Conservation (phyloP, 345 rosid species). For the Turritis glabra region DNA sequence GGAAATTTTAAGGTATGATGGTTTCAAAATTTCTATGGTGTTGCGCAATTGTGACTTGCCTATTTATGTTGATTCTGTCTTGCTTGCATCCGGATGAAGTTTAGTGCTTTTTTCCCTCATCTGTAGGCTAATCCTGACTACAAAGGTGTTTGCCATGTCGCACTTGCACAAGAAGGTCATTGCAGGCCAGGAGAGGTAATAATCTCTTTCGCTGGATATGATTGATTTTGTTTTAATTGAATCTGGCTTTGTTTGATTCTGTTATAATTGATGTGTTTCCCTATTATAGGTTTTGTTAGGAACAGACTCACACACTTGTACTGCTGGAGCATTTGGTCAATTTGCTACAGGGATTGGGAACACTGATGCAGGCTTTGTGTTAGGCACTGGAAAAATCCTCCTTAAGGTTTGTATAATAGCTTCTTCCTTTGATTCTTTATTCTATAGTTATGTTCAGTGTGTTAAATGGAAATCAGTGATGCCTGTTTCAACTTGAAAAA, state of each 20-base stretch:
- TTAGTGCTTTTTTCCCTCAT: not conserved
- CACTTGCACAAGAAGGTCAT: slow-evolving; percentile 99
- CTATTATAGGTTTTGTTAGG: slow-evolving; percentile 78
- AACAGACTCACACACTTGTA: slow-evolving; percentile 97
- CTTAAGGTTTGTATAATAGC: slow-evolving; percentile 65
- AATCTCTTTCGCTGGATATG: not conserved
- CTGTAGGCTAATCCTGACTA: slow-evolving; percentile 93
- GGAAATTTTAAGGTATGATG: slow-evolving; percentile 72
- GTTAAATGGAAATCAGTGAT: not conserved
- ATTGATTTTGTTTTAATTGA: not conserved
- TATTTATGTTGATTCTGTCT: not conserved
- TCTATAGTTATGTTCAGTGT: not conserved
- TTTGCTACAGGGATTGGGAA: slow-evolving; percentile 99
- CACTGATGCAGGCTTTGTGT: slow-evolving; percentile 95
- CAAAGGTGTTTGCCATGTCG: slow-evolving; percentile 98
- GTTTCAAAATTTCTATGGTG: not conserved
- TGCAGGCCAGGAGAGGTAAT: slow-evolving; percentile 98
- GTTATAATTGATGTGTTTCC: not conserved
- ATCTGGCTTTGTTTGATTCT: not conserved
- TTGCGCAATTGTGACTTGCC: not conserved
- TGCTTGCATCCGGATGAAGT: not conserved
- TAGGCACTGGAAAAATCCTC: slow-evolving; percentile 90
- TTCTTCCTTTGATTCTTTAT: not conserved
- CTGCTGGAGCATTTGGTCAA: slow-evolving; percentile 98
- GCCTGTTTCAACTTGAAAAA: slow-evolving; percentile 1